Evolutionary conservation across 2,329 filamentous ascomycete species (phyloP), one percentile per base, ranked within the genome.

Genomic region (Penicillium sp.): DNA sequence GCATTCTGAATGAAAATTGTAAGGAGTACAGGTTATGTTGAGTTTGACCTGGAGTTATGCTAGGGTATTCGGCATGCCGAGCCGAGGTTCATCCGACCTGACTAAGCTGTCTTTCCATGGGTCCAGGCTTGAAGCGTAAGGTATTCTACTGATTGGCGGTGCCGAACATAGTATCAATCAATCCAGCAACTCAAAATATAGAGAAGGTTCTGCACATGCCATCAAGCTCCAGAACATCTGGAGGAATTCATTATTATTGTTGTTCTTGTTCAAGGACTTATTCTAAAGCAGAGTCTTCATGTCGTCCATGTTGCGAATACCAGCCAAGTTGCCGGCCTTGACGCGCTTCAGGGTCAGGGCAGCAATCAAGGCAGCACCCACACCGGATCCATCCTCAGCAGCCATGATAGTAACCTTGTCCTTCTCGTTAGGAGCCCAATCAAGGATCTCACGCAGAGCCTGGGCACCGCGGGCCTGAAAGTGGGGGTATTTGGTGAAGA

Each of bases 401-500:
- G 92, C 89, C 64, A 93, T 77, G 65, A 98, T 87, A 79, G 93
- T 88, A 54, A 99, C 84, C 8, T 92, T 93, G 70, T 98, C 92
- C 73, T 92, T 89, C 75, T 87, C 88, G 78, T 90, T 90, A 54
- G 84, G 86, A 3, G 90, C 86, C 93, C 93, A 98, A 81, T 96
- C 93, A 37, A 99, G 86, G 64, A 99, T 97, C 81, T 99, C 95
- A 54, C 91, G 87, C 52, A 99, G 84, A 27, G 95, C 95, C 74
- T 88, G 83, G 14, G 95, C 93, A 55, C 93, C 93, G 54, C 95
- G 89, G 56, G 87, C 86, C 83, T 97, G 97, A 85, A 99, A 99
- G 79, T 96, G 90, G 13, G 95, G 95, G 79, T 99, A 99, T 76
- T 98, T 98, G 84, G 96, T 97, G 82, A 99, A 99, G 54, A 99